phyloP scores from a whole-genome alignment of 257 asterid genomes.

The Verbascum thapsus region DNA sequence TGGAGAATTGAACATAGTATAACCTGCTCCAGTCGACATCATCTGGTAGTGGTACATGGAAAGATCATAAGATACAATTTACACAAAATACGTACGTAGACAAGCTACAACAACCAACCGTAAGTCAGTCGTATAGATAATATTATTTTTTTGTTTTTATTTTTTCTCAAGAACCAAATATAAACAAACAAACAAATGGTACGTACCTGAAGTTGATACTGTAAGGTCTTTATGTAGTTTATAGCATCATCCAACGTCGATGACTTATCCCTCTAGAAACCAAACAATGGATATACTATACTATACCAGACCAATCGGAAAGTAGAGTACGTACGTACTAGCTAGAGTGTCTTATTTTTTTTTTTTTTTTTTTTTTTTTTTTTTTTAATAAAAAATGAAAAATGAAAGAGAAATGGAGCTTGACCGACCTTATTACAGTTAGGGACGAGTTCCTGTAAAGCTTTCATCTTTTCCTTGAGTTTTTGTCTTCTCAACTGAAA shows the following conservation, averaged over 20 bases:
- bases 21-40: constrained; percentile 23
- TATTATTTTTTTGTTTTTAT: no score
- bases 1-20: constrained; percentile 19
- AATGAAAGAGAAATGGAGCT: background rate
- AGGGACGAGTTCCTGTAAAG: constrained; percentile 43
- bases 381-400: background rate
- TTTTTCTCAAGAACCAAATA: background rate
- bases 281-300: background rate
- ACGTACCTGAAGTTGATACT: constrained; percentile 33
- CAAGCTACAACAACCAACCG: no score
- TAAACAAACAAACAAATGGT: background rate
- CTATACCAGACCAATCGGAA: no score
- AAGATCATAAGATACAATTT: no score
- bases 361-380: no score
- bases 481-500: constrained; percentile 33
- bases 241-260: constrained; percentile 45
- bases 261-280: constrained; percentile 36
- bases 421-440: constrained; percentile 33
- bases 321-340: no score
- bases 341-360: no score
- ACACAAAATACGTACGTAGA: no score
- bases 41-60: constrained; percentile 4
- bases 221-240: constrained; percentile 38
- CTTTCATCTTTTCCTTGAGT: constrained; percentile 31
- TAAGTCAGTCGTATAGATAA: no score